Percentiles rank a stretch among this genome's conserved stretches.
Evolutionary conservation across 768 basidiomycete species (phyloP).

Genomic region (Suillus decipiens): DNA sequence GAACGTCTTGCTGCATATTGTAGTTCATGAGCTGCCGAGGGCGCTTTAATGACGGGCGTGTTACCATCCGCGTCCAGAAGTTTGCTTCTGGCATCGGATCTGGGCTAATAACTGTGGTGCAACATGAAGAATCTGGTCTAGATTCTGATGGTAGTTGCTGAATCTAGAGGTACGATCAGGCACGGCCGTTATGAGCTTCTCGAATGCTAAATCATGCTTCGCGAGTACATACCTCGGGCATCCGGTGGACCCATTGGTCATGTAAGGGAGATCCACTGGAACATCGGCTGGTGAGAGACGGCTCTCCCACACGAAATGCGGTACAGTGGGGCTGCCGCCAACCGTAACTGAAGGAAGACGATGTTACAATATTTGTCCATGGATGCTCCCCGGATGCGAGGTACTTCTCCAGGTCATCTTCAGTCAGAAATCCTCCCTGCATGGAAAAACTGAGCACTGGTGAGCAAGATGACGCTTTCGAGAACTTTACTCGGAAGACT

Average conservation of each 20-base stretch:
- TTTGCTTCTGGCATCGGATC: slow-evolving; percentile 4
- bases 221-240: not conserved
- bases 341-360: not conserved
- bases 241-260: slow-evolving; percentile 2
- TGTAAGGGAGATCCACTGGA: not conserved
- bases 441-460: not conserved
- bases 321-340: slow-evolving; percentile 1
- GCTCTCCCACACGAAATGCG: not conserved
- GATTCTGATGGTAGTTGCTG: slow-evolving; percentile 2
- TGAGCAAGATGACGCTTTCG: not conserved
- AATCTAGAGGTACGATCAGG: slow-evolving; percentile 5
- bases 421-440: slow-evolving; percentile 1
- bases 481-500: slow-evolving; percentile 2
- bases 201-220: not conserved
- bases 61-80: slow-evolving; percentile 7
- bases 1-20: slow-evolving; percentile 5
- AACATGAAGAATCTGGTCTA: not conserved
- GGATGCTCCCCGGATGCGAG: not conserved
- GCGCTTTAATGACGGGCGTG: slow-evolving; percentile 1
- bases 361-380: not conserved
- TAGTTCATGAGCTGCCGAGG: not conserved
- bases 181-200: not conserved
- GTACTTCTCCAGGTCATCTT: slow-evolving; percentile 9
- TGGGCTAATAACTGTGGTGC: not conserved
- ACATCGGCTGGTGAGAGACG: not conserved